A percentile compares a stretch with the other conserved stretches of the same genome.
Evolutionary conservation across 2,329 filamentous ascomycete genomes (phyloP).

Genomic region (Fusarium pininemorale): DNA sequence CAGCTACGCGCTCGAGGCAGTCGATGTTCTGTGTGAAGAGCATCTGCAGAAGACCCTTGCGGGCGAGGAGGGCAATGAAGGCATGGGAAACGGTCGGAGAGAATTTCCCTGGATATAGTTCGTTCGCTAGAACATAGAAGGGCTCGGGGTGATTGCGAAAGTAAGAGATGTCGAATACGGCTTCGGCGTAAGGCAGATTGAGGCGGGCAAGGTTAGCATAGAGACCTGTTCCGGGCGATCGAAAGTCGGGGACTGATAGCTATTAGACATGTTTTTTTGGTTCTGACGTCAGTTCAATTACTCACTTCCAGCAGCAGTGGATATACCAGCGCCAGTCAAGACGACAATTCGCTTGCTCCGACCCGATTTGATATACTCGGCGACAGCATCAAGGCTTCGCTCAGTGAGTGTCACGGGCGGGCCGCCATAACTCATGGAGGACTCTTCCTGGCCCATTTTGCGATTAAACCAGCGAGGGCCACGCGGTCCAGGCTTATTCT

Average conservation of each 20-base stretch:
- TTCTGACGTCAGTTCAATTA: background rate
- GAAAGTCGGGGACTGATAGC: slow-evolving; percentile 84
- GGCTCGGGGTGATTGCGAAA: slow-evolving; percentile 86
- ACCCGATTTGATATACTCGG: slow-evolving; percentile 80
- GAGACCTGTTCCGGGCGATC: slow-evolving; percentile 90
- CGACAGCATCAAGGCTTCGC: slow-evolving; percentile 77
- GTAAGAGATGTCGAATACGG: slow-evolving; percentile 92
- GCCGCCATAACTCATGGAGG: slow-evolving; percentile 71
- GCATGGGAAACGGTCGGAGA: slow-evolving; percentile 88
- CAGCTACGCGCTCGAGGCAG: slow-evolving; percentile 87
- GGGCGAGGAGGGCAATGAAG: slow-evolving; percentile 84
- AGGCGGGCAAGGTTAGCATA: slow-evolving; percentile 91
- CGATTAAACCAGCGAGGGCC: slow-evolving; percentile 47
- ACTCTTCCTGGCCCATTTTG: slow-evolving; percentile 90
- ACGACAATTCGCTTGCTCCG: slow-evolving; percentile 78
- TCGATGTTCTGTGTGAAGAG: slow-evolving; percentile 99
- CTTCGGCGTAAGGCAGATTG: slow-evolving; percentile 87
- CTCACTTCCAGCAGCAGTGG: slow-evolving; percentile 73
- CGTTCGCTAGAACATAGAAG: slow-evolving; percentile 91
- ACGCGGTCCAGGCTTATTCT: slow-evolving; percentile 47
- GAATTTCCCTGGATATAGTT: slow-evolving; percentile 91
- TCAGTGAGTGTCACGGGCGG: slow-evolving; percentile 71
- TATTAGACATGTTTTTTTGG: slow-evolving; percentile 5
- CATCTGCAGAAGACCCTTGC: slow-evolving; percentile 81
- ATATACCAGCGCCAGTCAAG: slow-evolving; percentile 91